Conservation (phyloP, 1,284 basidiomycete species). For the Coniophora puteana region DNA sequence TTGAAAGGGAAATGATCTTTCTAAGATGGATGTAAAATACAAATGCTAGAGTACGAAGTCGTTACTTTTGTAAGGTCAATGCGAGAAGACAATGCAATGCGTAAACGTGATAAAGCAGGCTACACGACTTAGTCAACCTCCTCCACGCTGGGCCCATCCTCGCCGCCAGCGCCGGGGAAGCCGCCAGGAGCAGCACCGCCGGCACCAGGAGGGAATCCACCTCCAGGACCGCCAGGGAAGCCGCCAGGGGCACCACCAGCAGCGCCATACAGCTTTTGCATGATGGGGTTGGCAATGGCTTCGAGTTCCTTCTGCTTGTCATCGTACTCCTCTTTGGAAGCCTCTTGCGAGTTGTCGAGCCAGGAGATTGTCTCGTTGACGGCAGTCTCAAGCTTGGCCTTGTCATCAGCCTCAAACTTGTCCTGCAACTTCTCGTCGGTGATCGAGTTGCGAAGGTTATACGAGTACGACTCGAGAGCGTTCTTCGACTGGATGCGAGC, state of each 20-base stretch:
- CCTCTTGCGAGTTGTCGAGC: slow-evolving; percentile 90
- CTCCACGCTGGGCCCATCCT: slow-evolving; percentile 86
- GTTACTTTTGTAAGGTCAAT: slow-evolving; percentile 30
- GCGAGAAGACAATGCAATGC: slow-evolving; percentile 25
- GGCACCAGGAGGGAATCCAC: slow-evolving; percentile 46
- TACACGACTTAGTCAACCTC: slow-evolving; percentile 67
- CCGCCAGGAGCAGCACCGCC: slow-evolving; percentile 44
- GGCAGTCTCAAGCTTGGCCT: slow-evolving; percentile 79
- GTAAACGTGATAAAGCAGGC: slow-evolving; percentile 23
- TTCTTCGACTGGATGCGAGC: slow-evolving; percentile 88
- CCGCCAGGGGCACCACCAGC: slow-evolving; percentile 62
- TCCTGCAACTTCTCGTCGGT: slow-evolving; percentile 80
- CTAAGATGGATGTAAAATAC: slow-evolving; percentile 30
- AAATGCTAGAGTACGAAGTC: slow-evolving; percentile 19
- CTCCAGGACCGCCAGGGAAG: slow-evolving; percentile 47
- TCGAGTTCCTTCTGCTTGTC: slow-evolving; percentile 96
- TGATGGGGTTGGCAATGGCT: slow-evolving; percentile 87
- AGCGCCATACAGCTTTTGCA: slow-evolving; percentile 87
- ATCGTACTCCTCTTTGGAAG: slow-evolving; percentile 94
- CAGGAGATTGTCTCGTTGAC: slow-evolving; percentile 87
- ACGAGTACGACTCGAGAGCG: slow-evolving; percentile 88
- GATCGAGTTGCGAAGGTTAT: slow-evolving; percentile 94
- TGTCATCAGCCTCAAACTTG: slow-evolving; percentile 91
- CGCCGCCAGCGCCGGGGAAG: slow-evolving; percentile 50
- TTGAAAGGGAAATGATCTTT: slow-evolving; percentile 13